Base-by-base conservation (phyloP, 345 rosid species). In the Mercurialis annua region DNA sequence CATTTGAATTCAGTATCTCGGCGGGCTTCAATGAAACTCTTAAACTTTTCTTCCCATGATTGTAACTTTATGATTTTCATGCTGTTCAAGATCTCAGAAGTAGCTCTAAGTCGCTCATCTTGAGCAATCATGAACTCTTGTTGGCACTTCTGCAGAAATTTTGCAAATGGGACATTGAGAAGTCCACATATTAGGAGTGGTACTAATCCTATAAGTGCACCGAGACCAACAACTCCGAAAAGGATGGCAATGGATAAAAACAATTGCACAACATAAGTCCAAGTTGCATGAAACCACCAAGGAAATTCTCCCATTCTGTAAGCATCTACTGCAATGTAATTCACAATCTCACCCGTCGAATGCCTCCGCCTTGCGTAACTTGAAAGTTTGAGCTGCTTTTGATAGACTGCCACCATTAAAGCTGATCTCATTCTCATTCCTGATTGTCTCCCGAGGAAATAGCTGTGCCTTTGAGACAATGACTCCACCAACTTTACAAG, bases 41-140 rank as follows among this genome's bases (percentile, higher is more conserved):
- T 73, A 71, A 90, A 88, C 71, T 82, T 85, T 77, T 73, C 77
- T 69, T 90, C 97, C 97, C 97, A 90, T 11, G 86, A 85, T 12
- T 90, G 92, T 56, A 90, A 82, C 76, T 90, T 90, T 64, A 90
- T 82, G 67, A 88, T 84, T 81, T 78, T 90, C 89, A 90, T 90
- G 73, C 76, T 88, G 73, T 75, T 69, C 42, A 88, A 66, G 52
- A 87, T 75, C 77, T 90, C 97, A 15, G 94, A 78, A 55, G 90
- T 86, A 36, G 82, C 78, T 67, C 80, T 82, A 78, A 86, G 81
- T 68, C 89, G 70, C 44, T 70, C 70, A 59, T 90, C 97, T 68
- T 86, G 84, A 15, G 86, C 74, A 55, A 75, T 30, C 92, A 88
- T 88, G 60, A 88, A 64, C 62, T 75, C 73, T 15, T 66, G 46